Evolutionary conservation across 1,284 basidiomycete species (phyloP).

Genomic region (Cryptococcus depauperatus): DNA sequence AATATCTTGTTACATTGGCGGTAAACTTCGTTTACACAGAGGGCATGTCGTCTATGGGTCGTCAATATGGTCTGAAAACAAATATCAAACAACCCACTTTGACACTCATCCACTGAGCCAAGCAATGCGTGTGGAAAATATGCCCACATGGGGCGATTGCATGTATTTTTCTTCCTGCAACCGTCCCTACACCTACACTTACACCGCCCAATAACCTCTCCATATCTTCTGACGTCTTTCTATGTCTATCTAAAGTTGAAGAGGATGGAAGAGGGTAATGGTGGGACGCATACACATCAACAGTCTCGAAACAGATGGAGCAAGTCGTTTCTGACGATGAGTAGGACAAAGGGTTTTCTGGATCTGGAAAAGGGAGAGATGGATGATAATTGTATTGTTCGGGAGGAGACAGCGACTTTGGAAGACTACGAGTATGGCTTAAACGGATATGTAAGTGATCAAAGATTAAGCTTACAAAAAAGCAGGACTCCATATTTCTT

Average conservation of each 20-base stretch:
- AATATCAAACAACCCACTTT: conserved; percentile 53
- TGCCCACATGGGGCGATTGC: conserved; percentile 83
- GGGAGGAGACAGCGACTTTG: conserved; percentile 53
- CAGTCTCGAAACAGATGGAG: conserved; percentile 83
- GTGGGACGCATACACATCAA: conserved; percentile 50
- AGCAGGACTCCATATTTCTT: conserved; percentile 66
- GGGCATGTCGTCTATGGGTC: conserved; percentile 13
- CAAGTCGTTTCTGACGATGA: conserved; percentile 66
- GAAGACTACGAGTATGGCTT: too few species aligned
- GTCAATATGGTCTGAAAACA: not conserved
- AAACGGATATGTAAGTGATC: too few species aligned
- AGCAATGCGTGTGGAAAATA: conserved; percentile 78
- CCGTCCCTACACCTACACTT: too few species aligned
- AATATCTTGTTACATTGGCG: conserved; percentile 7
- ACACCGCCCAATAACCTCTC: conserved; percentile 13
- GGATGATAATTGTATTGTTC: conserved; percentile 79
- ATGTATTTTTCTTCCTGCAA: conserved; percentile 55
- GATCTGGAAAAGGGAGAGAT: conserved; percentile 57
- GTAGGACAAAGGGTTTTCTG: conserved; percentile 57
- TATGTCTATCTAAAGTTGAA: not conserved
- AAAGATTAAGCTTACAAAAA: conserved; percentile 76
- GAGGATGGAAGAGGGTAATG: not conserved
- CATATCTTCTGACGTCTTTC: conserved; percentile 14
- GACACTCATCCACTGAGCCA: conserved; percentile 77
- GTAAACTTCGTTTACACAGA: conserved; percentile 15